Evolutionary conservation across 202 grass and related monocot species (phyloP).

Genomic region (Cymbopogon flexuosus): DNA sequence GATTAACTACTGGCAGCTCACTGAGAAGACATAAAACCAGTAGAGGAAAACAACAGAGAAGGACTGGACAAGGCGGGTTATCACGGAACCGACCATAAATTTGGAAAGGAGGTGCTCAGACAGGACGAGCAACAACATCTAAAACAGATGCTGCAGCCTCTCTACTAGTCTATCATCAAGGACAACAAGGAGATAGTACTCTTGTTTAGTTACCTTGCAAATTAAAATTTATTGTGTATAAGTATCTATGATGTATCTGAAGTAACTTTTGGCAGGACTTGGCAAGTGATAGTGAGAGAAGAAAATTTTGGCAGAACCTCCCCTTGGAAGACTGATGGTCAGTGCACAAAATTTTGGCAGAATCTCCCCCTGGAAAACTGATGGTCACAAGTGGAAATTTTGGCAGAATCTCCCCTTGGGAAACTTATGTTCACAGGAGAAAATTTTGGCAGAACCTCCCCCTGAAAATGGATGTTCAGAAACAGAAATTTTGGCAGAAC

Average conservation of each 20-base stretch:
- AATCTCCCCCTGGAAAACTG: conserved; percentile 18
- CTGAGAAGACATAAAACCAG: conserved; percentile 98
- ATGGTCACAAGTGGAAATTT: conserved; percentile 20
- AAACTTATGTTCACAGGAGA: background rate
- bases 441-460: conserved; percentile 45
- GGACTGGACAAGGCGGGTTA: conserved; percentile 75
- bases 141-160: conserved; percentile 12
- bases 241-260: background rate
- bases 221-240: background rate
- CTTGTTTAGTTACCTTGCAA: conserved; percentile 26
- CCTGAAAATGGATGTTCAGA: too few relatives aligned
- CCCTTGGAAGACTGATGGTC: conserved; percentile 7
- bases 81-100: conserved; percentile 60
- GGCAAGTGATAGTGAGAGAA: background rate
- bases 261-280: background rate
- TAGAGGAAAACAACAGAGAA: conserved; percentile 91
- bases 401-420: conserved; percentile 49
- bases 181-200: background rate
- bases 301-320: conserved; percentile 56
- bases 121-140: conserved; percentile 57
- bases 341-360: conserved; percentile 20
- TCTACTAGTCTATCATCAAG: conserved; percentile 49
- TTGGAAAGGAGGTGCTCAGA: conserved; percentile 39
- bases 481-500: too few relatives aligned
- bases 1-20: conserved; percentile 21